Conservation (phyloP, 148 eudicot species). For the Limonium bicolor region DNA sequence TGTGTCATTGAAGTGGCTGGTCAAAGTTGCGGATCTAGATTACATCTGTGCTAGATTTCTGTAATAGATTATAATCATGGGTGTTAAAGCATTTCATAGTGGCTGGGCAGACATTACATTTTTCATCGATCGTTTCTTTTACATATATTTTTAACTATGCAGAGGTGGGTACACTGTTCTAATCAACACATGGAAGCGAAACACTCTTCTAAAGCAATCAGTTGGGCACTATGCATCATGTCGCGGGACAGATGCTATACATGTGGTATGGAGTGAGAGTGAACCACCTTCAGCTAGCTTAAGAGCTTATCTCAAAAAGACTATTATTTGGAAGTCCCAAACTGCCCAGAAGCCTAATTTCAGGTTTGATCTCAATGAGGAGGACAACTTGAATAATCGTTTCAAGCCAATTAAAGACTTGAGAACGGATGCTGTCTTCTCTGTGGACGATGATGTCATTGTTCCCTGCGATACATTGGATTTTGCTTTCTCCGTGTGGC, state of each 20-base stretch:
- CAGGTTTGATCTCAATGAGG: conserved; percentile 46
- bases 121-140: neutral
- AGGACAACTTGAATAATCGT: conserved; percentile 57
- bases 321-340: conserved; percentile 30
- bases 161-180: conserved; percentile 66
- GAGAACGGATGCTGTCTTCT: conserved; percentile 58
- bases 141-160: conserved; percentile 4
- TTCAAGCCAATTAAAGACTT: conserved; percentile 46
- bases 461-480: conserved; percentile 52
- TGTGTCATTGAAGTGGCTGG: too few species aligned
- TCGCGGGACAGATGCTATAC: conserved; percentile 55
- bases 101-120: neutral
- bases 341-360: conserved; percentile 33
- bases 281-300: conserved; percentile 44
- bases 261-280: conserved; percentile 67
- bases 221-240: conserved; percentile 74
- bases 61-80: too few species aligned
- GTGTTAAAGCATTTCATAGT: too few species aligned
- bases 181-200: conserved; percentile 69
- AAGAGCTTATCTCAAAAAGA: conserved; percentile 24
- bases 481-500: conserved; percentile 71
- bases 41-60: too few species aligned
- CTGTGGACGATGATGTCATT: conserved; percentile 68
- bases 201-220: conserved; percentile 56
- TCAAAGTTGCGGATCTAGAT: too few species aligned